A percentile compares a stretch with the other conserved stretches of the same genome.
Evolutionary conservation across 1,284 basidiomycete species (phyloP).

Genomic region (Puccinia novopanici): DNA sequence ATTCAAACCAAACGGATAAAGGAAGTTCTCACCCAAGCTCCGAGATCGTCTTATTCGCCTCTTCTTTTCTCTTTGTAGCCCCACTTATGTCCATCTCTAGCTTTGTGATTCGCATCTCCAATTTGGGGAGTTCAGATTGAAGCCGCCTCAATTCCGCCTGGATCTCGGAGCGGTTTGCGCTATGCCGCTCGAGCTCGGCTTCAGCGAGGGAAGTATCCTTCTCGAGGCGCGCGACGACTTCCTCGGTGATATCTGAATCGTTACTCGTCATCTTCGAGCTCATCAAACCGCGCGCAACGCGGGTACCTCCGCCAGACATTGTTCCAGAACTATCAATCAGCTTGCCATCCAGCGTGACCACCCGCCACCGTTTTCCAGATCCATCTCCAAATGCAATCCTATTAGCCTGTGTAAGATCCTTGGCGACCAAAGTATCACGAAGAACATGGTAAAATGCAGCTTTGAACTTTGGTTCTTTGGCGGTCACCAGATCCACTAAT

Average conservation of each 20-base stretch:
- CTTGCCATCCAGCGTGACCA: conserved; percentile 91
- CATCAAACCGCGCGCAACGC: conserved; percentile 82
- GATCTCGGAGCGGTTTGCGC: conserved; percentile 64
- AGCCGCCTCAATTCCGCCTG: conserved; percentile 70
- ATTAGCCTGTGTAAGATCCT: conserved; percentile 87
- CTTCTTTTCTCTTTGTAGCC: conserved; percentile 72
- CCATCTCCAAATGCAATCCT: conserved; percentile 77
- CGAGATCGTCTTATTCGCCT: conserved; percentile 76
- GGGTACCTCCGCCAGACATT: conserved; percentile 91
- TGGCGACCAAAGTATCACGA: conserved; percentile 84
- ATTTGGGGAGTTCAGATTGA: conserved; percentile 69
- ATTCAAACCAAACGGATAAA: conserved; percentile 12
- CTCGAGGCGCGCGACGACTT: conserved; percentile 76
- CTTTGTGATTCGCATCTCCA: conserved; percentile 81
- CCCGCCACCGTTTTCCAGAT: conserved; percentile 70
- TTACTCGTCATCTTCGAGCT: conserved; percentile 74
- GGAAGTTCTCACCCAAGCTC: conserved; percentile 71
- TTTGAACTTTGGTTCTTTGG: conserved; percentile 78
- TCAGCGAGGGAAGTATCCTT: conserved; percentile 71
- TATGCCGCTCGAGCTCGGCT: conserved; percentile 67
- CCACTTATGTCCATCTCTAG: conserved; percentile 79
- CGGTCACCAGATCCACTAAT: conserved; percentile 90
- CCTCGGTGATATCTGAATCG: conserved; percentile 74
- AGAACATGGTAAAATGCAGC: conserved; percentile 90
- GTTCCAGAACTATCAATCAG: conserved; percentile 94